Evolutionary conservation across 352 stramenopile genomes (phyloP).

Genomic region (Globisporangium apiculatum): DNA sequence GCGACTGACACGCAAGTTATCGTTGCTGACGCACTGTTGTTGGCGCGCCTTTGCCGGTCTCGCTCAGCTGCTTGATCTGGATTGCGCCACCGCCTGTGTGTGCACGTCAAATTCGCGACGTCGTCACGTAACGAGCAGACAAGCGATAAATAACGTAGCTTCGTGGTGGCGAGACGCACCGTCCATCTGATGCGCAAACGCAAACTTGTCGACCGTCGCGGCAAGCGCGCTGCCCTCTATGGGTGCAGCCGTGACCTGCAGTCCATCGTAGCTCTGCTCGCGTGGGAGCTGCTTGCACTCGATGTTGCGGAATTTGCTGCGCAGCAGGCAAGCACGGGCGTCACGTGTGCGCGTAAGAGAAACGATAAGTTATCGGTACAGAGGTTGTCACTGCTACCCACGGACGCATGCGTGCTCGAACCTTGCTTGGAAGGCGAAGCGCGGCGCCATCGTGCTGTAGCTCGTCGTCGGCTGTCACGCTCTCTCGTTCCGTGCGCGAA

Average conservation of each 20-base stretch:
- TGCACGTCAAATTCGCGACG: not conserved
- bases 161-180: conserved; percentile 11
- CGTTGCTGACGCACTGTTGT: conserved; percentile 12
- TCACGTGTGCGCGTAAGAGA: too few relatives aligned
- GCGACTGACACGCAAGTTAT: too few relatives aligned
- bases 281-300: conserved; percentile 44
- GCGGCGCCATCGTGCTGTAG: conserved; percentile 24
- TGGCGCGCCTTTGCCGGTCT: conserved; percentile 32
- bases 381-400: too few relatives aligned
- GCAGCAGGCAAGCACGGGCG: not conserved
- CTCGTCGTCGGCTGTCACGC: too few relatives aligned
- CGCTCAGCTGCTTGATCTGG: conserved; percentile 42
- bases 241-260: conserved; percentile 40
- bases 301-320: conserved; percentile 78
- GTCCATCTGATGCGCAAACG: conserved; percentile 63
- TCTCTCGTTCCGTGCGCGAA: too few relatives aligned
- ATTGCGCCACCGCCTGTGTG: conserved; percentile 39
- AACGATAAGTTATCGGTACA: too few relatives aligned
- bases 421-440: conserved; percentile 45
- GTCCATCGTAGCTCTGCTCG: conserved; percentile 56
- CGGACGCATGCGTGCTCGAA: conserved; percentile 1
- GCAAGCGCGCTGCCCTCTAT: conserved; percentile 46
- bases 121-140: not conserved
- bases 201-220: conserved; percentile 32
- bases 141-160: too few relatives aligned